Base-by-base conservation (phyloP, 495 filamentous ascomycete genomes). In the Thozetella sp. region DNA sequence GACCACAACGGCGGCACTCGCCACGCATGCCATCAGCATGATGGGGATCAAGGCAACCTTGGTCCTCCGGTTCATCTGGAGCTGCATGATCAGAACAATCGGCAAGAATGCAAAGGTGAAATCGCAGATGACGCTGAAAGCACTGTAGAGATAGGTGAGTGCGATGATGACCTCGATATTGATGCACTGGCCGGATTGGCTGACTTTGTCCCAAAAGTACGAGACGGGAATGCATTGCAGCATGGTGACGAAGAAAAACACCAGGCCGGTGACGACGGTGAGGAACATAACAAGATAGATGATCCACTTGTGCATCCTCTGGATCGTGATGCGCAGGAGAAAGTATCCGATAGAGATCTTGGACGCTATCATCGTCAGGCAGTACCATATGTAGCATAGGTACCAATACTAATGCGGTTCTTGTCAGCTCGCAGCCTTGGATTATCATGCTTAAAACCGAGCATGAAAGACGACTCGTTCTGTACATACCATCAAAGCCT, bases 51-150 rank as follows among this genome's bases (percentile, higher is more conserved):
- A 45, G 15, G 55, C 54, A 11, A 68, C 15, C 54, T 68, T 68
- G 17, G 52, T 60, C 53, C 43, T 55, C 23, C 13, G 48, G 12
- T 60, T 57, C 56, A 76, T 69, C 19, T 73, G 53, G 3, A 74
- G 59, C 22, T 62, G 57, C 27, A 54, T 61, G 25, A 76, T 63
- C 30, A 73, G 53, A 50, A 64, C 66, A n/a, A 70, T 64, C 3
- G 73, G 73, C 12, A 76, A 65, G 3, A 74, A 20, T 10, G 65
- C 66, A 52, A 70, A 73, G 26, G 62, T 69, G 58, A 70, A 70
- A 51, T 76, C 72, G 37, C 63, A 60, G 17, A 74, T 23, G 22
- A 72, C 60, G 48, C 61, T 67, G 27, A 67, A 55, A 11, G 55
- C 61, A n/a, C 61, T 64, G 55, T 64, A 63, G 2, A 65, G 37